Percentiles rank a stretch among this genome's conserved stretches.
These are phyloP conservation scores for Isoetes taiwanensis DNA, from an alignment of 75 land plant genomes.

Conservation along the genomic window DNA sequence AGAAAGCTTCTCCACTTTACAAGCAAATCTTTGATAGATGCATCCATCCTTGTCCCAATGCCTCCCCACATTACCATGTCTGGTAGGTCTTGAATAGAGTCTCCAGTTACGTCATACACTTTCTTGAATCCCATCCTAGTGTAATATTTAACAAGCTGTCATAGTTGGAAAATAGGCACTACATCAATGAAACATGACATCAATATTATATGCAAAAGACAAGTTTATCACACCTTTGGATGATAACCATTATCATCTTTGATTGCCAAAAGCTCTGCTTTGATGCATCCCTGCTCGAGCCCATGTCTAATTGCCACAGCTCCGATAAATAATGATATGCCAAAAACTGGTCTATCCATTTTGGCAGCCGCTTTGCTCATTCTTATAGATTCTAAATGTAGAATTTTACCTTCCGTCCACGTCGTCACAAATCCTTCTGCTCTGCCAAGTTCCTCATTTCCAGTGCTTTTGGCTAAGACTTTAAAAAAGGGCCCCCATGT, in stretches of 20 bases:
- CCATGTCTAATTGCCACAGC: constrained; percentile 71
- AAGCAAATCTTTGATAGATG: constrained; percentile 47
- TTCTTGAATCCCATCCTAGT: constrained; percentile 66
- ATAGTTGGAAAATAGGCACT: background rate
- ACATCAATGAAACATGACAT: background rate
- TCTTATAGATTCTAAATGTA: constrained; percentile 75
- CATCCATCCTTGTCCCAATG: constrained; percentile 89
- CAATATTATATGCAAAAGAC: background rate
- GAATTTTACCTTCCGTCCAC: constrained; percentile 52
- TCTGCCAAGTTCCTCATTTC: constrained; percentile 40
- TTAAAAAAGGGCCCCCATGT: constrained; percentile 9
- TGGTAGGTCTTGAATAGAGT: constrained; percentile 45
- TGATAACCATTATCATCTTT: constrained; percentile 70
- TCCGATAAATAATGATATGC: constrained; percentile 65
- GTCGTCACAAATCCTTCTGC: constrained; percentile 60
- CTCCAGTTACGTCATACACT: constrained; percentile 75
- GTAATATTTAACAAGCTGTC: constrained; percentile 75
- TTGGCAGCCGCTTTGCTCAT: constrained; percentile 40
- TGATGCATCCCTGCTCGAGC: constrained; percentile 47
- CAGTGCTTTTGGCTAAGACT: background rate
- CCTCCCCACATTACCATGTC: constrained; percentile 96
- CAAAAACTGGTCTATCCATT: constrained; percentile 65
- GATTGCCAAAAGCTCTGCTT: constrained; percentile 84
- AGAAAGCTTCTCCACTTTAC: too few species aligned
- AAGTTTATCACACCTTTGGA: constrained; percentile 38